phyloP scores from a whole-genome alignment of 106 monocot species.

The Allium fistulosum region DNA sequence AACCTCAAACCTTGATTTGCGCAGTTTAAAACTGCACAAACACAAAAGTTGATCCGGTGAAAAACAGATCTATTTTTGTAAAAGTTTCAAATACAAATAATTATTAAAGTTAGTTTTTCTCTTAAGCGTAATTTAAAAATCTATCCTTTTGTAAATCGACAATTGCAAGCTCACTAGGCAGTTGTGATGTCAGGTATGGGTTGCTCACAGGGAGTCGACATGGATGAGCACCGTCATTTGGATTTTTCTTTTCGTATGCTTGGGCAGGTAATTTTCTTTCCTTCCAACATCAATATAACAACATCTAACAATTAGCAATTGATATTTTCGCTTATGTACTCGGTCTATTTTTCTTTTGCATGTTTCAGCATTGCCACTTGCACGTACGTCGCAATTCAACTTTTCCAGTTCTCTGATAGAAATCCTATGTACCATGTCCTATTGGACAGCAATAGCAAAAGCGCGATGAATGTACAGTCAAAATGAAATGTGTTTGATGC shows the following conservation, averaged over 20 bases:
- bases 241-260: slow-evolving; percentile 23
- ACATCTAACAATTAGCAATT: neutral
- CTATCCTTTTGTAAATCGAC: too few relatives aligned
- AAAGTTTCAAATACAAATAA: too few relatives aligned
- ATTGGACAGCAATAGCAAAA: slow-evolving; percentile 26
- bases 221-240: slow-evolving; percentile 25
- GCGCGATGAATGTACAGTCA: slow-evolving; percentile 8
- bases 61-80: too few relatives aligned
- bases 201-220: slow-evolving; percentile 26
- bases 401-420: slow-evolving; percentile 32
- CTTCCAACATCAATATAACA: too few relatives aligned
- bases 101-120: too few relatives aligned
- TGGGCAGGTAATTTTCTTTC: slow-evolving; percentile 2
- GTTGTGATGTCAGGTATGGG: slow-evolving; percentile 21
- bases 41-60: too few relatives aligned
- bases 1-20: too few relatives aligned
- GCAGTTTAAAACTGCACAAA: too few relatives aligned
- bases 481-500: too few relatives aligned
- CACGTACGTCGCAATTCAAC: slow-evolving; percentile 66
- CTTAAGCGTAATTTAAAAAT: too few relatives aligned
- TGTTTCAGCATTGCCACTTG: slow-evolving; percentile 59
- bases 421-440: slow-evolving; percentile 42
- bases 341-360: neutral
- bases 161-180: too few relatives aligned
- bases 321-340: neutral